These are phyloP conservation scores for Hymenoscyphus infarciens DNA, from an alignment of 2,329 filamentous ascomycete genomes.

Conservation along the genomic window DNA sequence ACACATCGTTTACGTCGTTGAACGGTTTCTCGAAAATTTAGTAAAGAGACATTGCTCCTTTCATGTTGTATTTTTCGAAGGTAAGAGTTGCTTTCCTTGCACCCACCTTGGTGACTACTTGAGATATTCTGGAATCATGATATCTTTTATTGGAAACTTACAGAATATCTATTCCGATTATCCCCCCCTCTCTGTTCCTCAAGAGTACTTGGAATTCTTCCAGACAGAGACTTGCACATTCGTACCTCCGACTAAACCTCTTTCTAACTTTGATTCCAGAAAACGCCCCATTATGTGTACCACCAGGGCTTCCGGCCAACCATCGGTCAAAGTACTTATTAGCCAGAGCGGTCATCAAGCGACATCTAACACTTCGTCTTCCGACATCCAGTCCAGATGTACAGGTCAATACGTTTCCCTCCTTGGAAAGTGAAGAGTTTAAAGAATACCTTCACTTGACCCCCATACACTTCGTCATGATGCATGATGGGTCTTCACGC, in stretches of 20 bases:
- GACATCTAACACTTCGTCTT: conserved; percentile 46
- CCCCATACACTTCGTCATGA: conserved; percentile 64
- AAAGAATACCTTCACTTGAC: conserved; percentile 49
- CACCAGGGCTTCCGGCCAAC: conserved; percentile 37
- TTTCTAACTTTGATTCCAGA: conserved; percentile 29
- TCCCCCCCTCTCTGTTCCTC: neutral
- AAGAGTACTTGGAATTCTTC: neutral
- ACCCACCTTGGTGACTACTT: neutral
- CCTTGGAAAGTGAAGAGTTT: conserved; percentile 49
- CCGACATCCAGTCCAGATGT: conserved; percentile 27
- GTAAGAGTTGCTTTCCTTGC: conserved; percentile 15
- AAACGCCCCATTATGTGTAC: conserved; percentile 53
- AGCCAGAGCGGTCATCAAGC: conserved; percentile 59
- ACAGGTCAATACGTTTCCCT: conserved; percentile 42
- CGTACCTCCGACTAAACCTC: neutral
- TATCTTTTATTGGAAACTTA: neutral
- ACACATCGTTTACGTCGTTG: conserved; percentile 66
- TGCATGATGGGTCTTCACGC: conserved; percentile 53
- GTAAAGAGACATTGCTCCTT: conserved; percentile 65
- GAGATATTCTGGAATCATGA: neutral
- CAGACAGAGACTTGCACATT: neutral
- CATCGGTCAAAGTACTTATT: conserved; percentile 49
- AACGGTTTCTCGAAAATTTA: conserved; percentile 60
- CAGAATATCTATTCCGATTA: neutral
- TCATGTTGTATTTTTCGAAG: conserved; percentile 63